These are phyloP conservation scores for Maudiozyma turicensis DNA, from an alignment of 805 yeast genomes.

Conservation along the genomic window DNA sequence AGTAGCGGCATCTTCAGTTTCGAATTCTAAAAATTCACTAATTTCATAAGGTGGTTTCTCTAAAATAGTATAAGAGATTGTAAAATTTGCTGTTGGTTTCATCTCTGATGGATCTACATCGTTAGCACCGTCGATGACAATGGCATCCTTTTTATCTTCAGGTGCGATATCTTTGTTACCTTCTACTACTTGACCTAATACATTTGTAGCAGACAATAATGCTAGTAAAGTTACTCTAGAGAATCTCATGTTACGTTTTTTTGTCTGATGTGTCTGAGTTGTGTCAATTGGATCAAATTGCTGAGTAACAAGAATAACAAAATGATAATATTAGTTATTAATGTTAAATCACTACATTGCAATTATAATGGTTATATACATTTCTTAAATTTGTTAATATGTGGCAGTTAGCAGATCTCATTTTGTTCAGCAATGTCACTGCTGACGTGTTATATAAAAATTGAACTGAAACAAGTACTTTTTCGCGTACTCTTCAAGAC, in stretches of 20 bases:
- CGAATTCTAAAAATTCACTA: slow-evolving; percentile 34
- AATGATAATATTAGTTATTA: too few species aligned
- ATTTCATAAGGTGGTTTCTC: slow-evolving; percentile 35
- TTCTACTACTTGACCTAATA: slow-evolving; percentile 3
- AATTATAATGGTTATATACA: too few species aligned
- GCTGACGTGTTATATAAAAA: too few species aligned
- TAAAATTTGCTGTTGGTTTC: slow-evolving; percentile 27
- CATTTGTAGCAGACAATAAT: slow-evolving; percentile 1
- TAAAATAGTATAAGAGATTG: slow-evolving; percentile 39
- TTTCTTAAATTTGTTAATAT: too few species aligned
- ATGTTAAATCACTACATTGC: too few species aligned
- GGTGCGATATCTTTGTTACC: not conserved
- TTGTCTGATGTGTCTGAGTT: not conserved
- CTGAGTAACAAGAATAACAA: too few species aligned
- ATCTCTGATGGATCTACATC: not conserved
- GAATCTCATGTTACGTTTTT: slow-evolving; percentile 7
- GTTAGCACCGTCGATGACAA: not conserved
- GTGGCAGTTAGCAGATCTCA: too few species aligned
- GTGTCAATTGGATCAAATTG: not conserved
- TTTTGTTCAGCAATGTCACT: too few species aligned
- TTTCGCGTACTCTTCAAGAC: too few species aligned
- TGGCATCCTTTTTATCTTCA: not conserved
- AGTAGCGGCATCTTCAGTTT: slow-evolving; percentile 44
- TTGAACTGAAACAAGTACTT: too few species aligned
- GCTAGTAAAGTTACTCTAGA: slow-evolving; percentile 3